Conservation (phyloP, 192 early-diverging fungal species). For the Entophlyctis helioformis region DNA sequence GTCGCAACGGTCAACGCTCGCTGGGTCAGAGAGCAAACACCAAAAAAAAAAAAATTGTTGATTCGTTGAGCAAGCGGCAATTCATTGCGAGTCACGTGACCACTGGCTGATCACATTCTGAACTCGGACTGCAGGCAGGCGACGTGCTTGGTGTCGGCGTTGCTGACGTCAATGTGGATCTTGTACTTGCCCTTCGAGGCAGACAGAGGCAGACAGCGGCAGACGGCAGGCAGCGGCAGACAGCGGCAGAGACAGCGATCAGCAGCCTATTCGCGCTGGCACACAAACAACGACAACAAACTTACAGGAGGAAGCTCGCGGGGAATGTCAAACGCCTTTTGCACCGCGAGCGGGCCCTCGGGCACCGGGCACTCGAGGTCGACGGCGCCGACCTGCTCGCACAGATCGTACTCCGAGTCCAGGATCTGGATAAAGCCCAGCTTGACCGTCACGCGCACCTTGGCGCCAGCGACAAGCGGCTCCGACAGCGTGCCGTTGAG, state of each 20-base stretch:
- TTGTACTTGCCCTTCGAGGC: conserved; percentile 35
- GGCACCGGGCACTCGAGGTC: conserved; percentile 29
- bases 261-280: conserved; percentile 1
- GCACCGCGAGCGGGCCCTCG: conserved; percentile 25
- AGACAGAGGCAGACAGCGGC: not conserved
- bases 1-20: no score
- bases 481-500: conserved; percentile 23
- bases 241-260: no score
- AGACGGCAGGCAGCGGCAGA: not conserved
- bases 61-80: no score
- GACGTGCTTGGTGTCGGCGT: conserved; percentile 11
- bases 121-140: no score
- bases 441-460: conserved; percentile 27
- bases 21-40: no score
- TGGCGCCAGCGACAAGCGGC: conserved; percentile 19
- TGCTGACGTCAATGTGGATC: conserved; percentile 17
- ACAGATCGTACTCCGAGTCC: conserved; percentile 21
- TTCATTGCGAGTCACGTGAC: no score
- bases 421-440: conserved; percentile 35
- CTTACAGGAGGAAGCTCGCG: conserved; percentile 31
- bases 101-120: no score
- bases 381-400: conserved; percentile 26
- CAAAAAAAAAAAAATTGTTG: no score
- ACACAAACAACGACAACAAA: not conserved
- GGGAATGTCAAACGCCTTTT: conserved; percentile 25